Evolutionary conservation across 2,329 filamentous ascomycete genomes (phyloP).

Genomic region (Alternaria arborescens): DNA sequence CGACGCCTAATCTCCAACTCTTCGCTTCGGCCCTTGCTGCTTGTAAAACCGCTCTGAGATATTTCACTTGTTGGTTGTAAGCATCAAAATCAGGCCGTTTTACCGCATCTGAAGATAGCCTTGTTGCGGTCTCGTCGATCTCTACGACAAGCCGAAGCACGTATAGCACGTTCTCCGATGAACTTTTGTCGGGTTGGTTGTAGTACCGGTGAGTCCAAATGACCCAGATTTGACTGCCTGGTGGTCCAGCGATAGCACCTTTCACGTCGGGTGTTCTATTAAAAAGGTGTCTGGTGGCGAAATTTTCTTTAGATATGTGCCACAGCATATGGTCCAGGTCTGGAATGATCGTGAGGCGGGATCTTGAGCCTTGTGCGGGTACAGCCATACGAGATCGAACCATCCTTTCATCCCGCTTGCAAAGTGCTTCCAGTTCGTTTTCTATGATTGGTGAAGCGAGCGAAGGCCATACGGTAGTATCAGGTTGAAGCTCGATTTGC

Average conservation of each 20-base stretch:
- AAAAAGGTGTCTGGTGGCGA: slow-evolving; percentile 70
- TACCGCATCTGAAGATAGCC: slow-evolving; percentile 19
- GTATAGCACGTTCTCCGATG: slow-evolving; percentile 68
- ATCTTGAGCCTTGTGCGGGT: slow-evolving; percentile 49
- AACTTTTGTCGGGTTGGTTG: slow-evolving; percentile 49
- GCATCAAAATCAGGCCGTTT: not conserved
- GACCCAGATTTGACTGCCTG: slow-evolving; percentile 69
- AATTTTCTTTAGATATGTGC: slow-evolving; percentile 80
- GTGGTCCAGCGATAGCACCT: slow-evolving; percentile 68
- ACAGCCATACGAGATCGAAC: slow-evolving; percentile 61
- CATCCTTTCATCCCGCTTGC: slow-evolving; percentile 64
- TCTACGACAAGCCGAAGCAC: slow-evolving; percentile 73
- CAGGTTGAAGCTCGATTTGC: slow-evolving; percentile 65
- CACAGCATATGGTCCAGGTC: slow-evolving; percentile 72
- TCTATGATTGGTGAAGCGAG: not conserved
- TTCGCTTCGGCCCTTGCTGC: slow-evolving; percentile 73
- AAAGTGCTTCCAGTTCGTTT: not conserved
- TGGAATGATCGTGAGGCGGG: slow-evolving; percentile 70
- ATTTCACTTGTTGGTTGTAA: not conserved
- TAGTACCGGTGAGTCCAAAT: slow-evolving; percentile 67
- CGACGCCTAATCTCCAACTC: slow-evolving; percentile 70
- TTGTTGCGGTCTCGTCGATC: slow-evolving; percentile 21
- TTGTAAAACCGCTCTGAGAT: slow-evolving; percentile 64
- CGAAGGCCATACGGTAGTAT: slow-evolving; percentile 1
- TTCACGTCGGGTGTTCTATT: slow-evolving; percentile 62